Base-by-base conservation (phyloP, 768 basidiomycete genomes). In the Gyrodon lividus region DNA sequence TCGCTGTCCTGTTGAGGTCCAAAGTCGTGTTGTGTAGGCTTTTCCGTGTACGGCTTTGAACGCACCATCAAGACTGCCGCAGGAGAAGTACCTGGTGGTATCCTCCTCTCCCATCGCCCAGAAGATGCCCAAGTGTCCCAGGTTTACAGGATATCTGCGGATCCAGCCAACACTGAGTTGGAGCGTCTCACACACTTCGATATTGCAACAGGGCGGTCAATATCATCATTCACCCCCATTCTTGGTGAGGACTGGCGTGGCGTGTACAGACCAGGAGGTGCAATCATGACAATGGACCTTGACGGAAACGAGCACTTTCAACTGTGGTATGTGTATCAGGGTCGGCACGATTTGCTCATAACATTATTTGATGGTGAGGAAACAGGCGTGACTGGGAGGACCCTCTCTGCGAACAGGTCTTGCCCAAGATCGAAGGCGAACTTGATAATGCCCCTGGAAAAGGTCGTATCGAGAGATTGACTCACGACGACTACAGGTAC, bases 341-440 rank as follows among this genome's bases (percentile, higher is more conserved):
- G 19, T 33, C 28, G 22, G 14, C 19, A n/a, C 12, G 4, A 37
- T 23, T 19, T 20, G 19, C 37, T 26, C 9, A n/a, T 17, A 26
- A 35, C 22, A 20, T 10, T 33, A 28, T 2, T 41, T 55, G 24
- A 50, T 9, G 5, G 47, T 17, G 14, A 22, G 13, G 17, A 45
- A 42, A 19, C 17, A 72, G 72, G 71, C 74, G 75, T 28, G 73
- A 74, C 57, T 76, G 75, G 75, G 74, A 75, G 43, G 70, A 76
- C 28, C 31, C 53, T 14, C 49, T 62, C 31, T 60, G 59, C 16
- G 54, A 63, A 7, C 55, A 49, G 6, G 54, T 54, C 17, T 45
- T 75, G 23, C 72, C 70, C 14, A 60, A 47, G n/a, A 66, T 75
- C 26, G 67, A 72, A 28, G 61, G 65, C 13, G 74, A 76, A 49